phyloP scores from a whole-genome alignment of 2,329 filamentous ascomycete species.

The Phaeosphaeria sp. region DNA sequence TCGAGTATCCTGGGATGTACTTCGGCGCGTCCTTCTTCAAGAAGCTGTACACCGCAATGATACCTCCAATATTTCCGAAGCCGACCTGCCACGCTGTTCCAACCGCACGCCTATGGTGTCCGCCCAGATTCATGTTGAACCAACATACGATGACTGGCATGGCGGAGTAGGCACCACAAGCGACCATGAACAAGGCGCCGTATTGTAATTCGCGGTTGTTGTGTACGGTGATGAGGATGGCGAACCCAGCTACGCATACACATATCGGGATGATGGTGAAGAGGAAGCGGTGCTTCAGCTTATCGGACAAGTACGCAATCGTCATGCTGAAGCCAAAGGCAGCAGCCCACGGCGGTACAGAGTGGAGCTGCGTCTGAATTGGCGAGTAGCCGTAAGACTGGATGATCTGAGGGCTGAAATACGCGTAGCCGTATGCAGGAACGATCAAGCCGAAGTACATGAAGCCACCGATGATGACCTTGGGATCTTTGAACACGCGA shows the following conservation, averaged over 20 bases:
- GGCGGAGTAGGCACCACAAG: conserved; percentile 77
- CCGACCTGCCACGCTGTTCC: conserved; percentile 60
- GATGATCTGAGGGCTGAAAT: conserved; percentile 58
- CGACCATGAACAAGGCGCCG: conserved; percentile 80
- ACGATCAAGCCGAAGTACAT: conserved; percentile 59
- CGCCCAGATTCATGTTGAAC: conserved; percentile 63
- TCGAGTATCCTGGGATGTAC: conserved; percentile 77
- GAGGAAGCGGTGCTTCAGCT: conserved; percentile 72
- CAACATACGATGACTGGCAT: conserved; percentile 78
- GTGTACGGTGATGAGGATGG: conserved; percentile 75
- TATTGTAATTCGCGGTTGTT: conserved; percentile 74
- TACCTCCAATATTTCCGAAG: conserved; percentile 59
- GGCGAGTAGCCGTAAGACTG: conserved; percentile 58
- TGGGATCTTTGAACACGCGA: conserved; percentile 58
- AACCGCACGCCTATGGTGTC: conserved; percentile 58
- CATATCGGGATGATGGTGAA: conserved; percentile 75
- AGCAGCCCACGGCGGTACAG: conserved; percentile 68
- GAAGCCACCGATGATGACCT: conserved; percentile 57
- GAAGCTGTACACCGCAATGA: conserved; percentile 61
- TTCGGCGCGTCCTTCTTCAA: conserved; percentile 66
- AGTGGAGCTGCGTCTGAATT: conserved; percentile 62
- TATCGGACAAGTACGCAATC: conserved; percentile 76
- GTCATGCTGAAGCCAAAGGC: conserved; percentile 82
- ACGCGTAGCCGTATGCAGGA: conserved; percentile 53
- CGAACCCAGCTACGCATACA: conserved; percentile 76